A percentile compares a stretch with the other conserved stretches of the same genome.
Evolutionary conservation across 129 eudicot genomes (phyloP).

Genomic region (Kitagawia praeruptora): DNA sequence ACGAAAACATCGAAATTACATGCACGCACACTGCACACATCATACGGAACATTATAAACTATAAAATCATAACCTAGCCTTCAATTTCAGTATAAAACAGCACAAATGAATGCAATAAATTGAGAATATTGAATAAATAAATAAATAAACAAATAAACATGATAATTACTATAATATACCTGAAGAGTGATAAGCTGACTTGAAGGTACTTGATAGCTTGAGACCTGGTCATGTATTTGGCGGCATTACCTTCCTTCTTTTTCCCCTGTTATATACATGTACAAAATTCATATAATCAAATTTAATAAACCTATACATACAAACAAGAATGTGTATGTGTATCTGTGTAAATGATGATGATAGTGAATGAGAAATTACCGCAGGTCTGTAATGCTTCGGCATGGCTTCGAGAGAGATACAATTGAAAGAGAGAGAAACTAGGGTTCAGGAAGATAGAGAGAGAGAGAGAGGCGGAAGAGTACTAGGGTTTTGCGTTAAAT

Average conservation of each 20-base stretch:
- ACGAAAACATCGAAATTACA: neutral
- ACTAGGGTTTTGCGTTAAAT: slow-evolving; percentile 12
- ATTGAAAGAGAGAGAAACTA: neutral
- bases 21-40: too few relatives aligned
- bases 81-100: neutral
- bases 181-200: slow-evolving; percentile 71
- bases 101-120: neutral
- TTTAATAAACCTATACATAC: neutral
- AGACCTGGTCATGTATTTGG: slow-evolving; percentile 68
- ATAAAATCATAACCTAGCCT: too few relatives aligned
- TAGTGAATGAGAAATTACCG: slow-evolving; percentile 30
- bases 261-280: slow-evolving; percentile 46
- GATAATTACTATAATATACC: slow-evolving; percentile 20
- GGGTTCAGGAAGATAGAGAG: neutral
- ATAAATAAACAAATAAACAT: neutral
- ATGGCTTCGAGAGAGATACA: slow-evolving; percentile 21
- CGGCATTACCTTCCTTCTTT: slow-evolving; percentile 94
- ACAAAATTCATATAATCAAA: neutral
- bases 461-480: neutral
- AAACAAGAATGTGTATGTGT: neutral
- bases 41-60: neutral
- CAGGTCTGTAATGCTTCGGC: slow-evolving; percentile 92
- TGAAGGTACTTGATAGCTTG: slow-evolving; percentile 76
- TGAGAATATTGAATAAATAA: neutral
- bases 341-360: neutral